Conservation (phyloP, 148 eudicot genomes). For the Rhododendron simsii region DNA sequence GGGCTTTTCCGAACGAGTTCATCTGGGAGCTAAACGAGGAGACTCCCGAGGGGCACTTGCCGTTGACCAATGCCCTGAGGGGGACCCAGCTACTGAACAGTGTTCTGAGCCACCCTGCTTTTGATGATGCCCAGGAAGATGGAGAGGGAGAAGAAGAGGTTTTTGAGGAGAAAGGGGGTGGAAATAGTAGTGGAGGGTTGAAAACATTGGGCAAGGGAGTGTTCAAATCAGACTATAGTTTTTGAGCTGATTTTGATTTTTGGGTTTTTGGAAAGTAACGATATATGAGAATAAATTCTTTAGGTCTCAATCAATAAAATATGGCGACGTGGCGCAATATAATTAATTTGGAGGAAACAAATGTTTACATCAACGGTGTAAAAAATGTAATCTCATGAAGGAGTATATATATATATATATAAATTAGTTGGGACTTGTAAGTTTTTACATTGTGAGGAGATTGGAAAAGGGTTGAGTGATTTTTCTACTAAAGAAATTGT, state of each 20-base stretch:
- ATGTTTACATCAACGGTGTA: too few species aligned
- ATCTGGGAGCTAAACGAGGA: constrained; percentile 57
- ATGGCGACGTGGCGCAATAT: too few species aligned
- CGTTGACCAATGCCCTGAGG: constrained; percentile 85
- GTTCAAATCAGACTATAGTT: constrained; percentile 64
- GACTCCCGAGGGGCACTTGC: constrained; percentile 84
- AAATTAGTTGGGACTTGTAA: too few species aligned
- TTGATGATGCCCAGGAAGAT: constrained; percentile 18
- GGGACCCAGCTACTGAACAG: constrained; percentile 71
- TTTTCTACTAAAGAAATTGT: background rate
- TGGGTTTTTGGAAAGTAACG: background rate
- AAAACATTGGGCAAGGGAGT: constrained; percentile 34
- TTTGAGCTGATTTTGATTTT: constrained; percentile 12
- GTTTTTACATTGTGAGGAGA: too few species aligned
- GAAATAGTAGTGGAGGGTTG: constrained; percentile 1
- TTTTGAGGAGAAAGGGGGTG: constrained; percentile 1
- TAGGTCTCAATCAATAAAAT: too few species aligned
- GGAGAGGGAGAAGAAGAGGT: background rate
- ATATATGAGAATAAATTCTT: too few species aligned
- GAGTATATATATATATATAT: too few species aligned
- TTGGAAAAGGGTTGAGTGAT: background rate
- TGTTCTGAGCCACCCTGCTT: constrained; percentile 76
- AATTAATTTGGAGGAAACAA: too few species aligned
- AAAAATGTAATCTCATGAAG: too few species aligned
- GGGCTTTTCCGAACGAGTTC: constrained; percentile 77